A percentile compares a stretch with the other conserved stretches of the same genome.
These are phyloP conservation scores for Aethionema arabicum DNA, from an alignment of 345 rosid genomes.

Conservation along the genomic window DNA sequence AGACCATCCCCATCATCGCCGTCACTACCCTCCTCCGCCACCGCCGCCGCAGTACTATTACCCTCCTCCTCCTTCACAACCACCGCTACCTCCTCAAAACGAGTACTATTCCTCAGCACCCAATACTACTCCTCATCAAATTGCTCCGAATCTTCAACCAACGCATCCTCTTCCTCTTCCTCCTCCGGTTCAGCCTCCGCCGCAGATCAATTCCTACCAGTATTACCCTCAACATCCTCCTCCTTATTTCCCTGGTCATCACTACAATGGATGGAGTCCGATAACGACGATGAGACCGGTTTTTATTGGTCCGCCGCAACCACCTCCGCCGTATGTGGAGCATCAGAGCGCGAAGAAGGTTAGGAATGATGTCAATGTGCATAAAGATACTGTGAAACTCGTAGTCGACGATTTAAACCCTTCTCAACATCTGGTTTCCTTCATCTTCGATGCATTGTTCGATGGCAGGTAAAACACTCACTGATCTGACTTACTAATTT, in stretches of 20 bases:
- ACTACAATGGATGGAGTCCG: slow-evolving; percentile 48
- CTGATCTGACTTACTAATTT: background rate
- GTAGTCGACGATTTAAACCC: slow-evolving; percentile 67
- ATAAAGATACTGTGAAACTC: slow-evolving; percentile 70
- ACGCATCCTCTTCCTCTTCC: slow-evolving; percentile 38
- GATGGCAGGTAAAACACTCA: slow-evolving; percentile 68
- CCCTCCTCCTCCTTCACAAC: slow-evolving; percentile 34
- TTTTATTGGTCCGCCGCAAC: slow-evolving; percentile 33
- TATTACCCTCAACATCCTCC: slow-evolving; percentile 34
- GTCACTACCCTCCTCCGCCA: slow-evolving; percentile 38
- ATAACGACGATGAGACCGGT: slow-evolving; percentile 42
- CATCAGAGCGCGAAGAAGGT: slow-evolving; percentile 89
- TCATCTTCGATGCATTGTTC: slow-evolving; percentile 78
- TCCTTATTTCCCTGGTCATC: slow-evolving; percentile 56
- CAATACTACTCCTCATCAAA: slow-evolving; percentile 31
- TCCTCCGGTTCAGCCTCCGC: slow-evolving; percentile 35
- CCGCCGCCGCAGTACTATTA: slow-evolving; percentile 43
- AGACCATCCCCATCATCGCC: slow-evolving; percentile 41
- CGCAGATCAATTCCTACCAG: slow-evolving; percentile 38
- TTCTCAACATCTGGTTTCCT: slow-evolving; percentile 71
- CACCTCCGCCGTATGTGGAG: slow-evolving; percentile 68
- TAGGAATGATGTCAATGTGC: slow-evolving; percentile 86
- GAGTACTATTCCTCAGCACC: slow-evolving; percentile 20
- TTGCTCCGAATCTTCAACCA: slow-evolving; percentile 30
- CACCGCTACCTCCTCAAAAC: slow-evolving; percentile 40